Percentiles rank a stretch among this genome's conserved stretches.
These are phyloP conservation scores for Gloeophyllum trabeum DNA, from an alignment of 768 basidiomycete genomes.

Conservation along the genomic window DNA sequence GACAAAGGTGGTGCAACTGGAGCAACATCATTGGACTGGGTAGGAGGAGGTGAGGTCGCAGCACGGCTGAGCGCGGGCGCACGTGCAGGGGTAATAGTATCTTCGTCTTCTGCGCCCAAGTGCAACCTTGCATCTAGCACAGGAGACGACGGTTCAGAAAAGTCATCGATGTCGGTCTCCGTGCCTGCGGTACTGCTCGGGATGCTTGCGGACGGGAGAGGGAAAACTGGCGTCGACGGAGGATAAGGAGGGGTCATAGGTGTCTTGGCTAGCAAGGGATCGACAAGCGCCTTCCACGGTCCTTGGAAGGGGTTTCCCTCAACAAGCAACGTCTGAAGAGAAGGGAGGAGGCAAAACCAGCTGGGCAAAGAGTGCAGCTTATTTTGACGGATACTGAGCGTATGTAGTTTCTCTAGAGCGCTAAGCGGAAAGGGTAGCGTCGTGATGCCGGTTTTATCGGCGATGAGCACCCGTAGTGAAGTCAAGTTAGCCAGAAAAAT, in stretches of 20 bases:
- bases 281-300: conserved; percentile 84
- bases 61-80: conserved; percentile 42
- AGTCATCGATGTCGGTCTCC: conserved; percentile 44
- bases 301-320: conserved; percentile 95
- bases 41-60: conserved; percentile 34
- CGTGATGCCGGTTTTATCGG: conserved; percentile 80
- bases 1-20: conserved; percentile 25
- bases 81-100: conserved; percentile 61
- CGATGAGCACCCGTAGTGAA: conserved; percentile 79
- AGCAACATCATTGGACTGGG: no score
- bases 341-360: conserved; percentile 86
- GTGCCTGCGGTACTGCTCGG: conserved; percentile 32
- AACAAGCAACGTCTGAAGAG: conserved; percentile 79
- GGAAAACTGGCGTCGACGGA: conserved; percentile 51
- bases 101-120: conserved; percentile 52
- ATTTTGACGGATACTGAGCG: conserved; percentile 82
- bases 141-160: conserved; percentile 30
- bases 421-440: conserved; percentile 68
- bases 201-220: conserved; percentile 34
- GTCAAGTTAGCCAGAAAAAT: conserved; percentile 69
- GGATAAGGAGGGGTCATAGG: conserved; percentile 54
- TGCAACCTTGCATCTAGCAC: conserved; percentile 24
- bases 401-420: conserved; percentile 73
- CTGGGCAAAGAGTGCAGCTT: conserved; percentile 82
- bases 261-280: conserved; percentile 62